Conservation (phyloP, 768 basidiomycete species). For the Pseudohyphozyma bogoriensis region DNA sequence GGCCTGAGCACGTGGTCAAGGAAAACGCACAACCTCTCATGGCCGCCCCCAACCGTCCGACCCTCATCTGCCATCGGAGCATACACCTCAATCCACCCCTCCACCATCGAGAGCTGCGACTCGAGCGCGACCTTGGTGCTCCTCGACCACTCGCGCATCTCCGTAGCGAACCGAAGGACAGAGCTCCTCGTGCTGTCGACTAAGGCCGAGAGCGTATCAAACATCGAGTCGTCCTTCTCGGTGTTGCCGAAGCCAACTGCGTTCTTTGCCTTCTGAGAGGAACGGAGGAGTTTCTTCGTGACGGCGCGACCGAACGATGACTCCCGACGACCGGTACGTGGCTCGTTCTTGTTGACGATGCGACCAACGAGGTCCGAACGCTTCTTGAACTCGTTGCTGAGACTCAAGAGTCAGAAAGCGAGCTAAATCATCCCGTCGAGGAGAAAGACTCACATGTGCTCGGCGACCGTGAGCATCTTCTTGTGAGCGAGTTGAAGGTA, state of each 20-base stretch:
- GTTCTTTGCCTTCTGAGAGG: constrained; percentile 20
- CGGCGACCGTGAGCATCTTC: constrained; percentile 31
- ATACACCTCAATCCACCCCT: constrained; percentile 31
- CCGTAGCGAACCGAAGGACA: constrained; percentile 21
- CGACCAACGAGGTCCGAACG: constrained; percentile 26
- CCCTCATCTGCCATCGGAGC: constrained; percentile 21
- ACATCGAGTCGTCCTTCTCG: constrained; percentile 16
- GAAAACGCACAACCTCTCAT: constrained; percentile 26
- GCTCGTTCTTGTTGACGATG: constrained; percentile 24
- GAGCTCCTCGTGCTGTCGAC: constrained; percentile 13
- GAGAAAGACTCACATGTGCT: no score
- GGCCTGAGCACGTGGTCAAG: constrained; percentile 25
- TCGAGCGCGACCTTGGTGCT: constrained; percentile 23
- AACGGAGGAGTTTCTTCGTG: constrained; percentile 25
- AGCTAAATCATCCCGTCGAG: no score
- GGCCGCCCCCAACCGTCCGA: constrained; percentile 3
- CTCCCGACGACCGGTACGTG: constrained; percentile 1
- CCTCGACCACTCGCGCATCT: constrained; percentile 28
- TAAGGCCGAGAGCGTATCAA: constrained; percentile 24
- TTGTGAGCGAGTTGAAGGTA: constrained; percentile 24
- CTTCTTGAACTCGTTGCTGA: constrained; percentile 34
- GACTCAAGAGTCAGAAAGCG: no score
- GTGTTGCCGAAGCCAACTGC: constrained; percentile 10
- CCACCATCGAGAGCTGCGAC: constrained; percentile 22
- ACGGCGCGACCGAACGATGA: constrained; percentile 14